Conservation (phyloP, 345 rosid genomes). For the Brassica juncea region DNA sequence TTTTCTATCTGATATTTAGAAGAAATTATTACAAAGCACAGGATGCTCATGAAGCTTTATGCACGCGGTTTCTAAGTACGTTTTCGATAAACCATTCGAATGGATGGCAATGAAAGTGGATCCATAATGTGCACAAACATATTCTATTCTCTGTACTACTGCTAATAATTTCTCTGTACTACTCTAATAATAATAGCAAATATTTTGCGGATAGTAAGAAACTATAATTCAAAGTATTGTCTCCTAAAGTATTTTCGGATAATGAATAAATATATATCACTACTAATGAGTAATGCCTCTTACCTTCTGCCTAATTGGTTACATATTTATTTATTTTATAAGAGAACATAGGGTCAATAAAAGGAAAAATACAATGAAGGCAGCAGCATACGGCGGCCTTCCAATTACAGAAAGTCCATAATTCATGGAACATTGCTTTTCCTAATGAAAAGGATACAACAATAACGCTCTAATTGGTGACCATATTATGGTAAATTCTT, state of each 20-base stretch:
- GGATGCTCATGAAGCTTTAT: constrained; percentile 38
- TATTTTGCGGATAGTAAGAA: constrained; percentile 21
- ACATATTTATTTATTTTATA: background rate
- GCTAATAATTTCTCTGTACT: background rate
- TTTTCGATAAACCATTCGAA: constrained; percentile 36
- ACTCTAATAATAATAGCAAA: background rate
- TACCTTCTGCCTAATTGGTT: constrained; percentile 5
- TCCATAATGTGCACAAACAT: constrained; percentile 19
- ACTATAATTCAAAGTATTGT: constrained; percentile 4
- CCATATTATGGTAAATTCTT: too few species aligned
- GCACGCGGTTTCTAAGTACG: constrained; percentile 44
- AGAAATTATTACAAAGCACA: constrained; percentile 19
- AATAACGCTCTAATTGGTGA: too few species aligned
- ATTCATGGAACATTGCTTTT: constrained; percentile 19
- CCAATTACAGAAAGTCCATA: constrained; percentile 44
- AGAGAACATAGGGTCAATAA: constrained; percentile 20
- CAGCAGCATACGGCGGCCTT: constrained; percentile 30
- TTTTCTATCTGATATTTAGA: background rate
- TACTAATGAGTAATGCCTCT: constrained; percentile 22
- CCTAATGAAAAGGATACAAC: background rate
- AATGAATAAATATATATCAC: constrained; percentile 9
- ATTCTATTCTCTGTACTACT: constrained; percentile 32
- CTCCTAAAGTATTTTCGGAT: constrained; percentile 6
- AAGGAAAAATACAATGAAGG: constrained; percentile 24
- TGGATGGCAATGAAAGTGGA: constrained; percentile 36